These are phyloP conservation scores for Pythium oligandrum DNA, from an alignment of 352 stramenopile genomes.

Conservation along the genomic window DNA sequence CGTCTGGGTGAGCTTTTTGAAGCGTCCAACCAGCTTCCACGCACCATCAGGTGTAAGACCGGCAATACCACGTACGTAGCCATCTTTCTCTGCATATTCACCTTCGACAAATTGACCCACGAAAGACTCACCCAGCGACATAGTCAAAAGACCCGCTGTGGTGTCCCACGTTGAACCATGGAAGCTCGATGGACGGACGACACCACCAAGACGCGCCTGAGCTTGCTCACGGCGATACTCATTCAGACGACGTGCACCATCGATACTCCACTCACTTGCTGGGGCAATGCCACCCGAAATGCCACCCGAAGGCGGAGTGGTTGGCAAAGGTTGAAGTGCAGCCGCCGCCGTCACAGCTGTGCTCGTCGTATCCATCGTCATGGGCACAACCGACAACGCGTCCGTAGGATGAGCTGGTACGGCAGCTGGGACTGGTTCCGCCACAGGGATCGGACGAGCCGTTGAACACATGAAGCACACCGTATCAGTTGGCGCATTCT, in stretches of 20 bases:
- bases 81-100: constrained; percentile 67
- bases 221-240: too few species aligned
- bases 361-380: too few species aligned
- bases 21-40: constrained; percentile 68
- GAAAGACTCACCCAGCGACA: constrained; percentile 37
- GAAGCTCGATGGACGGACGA: background rate
- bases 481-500: constrained; percentile 50
- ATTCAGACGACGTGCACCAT: too few species aligned
- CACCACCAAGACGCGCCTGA: too few species aligned
- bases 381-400: too few species aligned
- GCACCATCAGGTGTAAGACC: constrained; percentile 35
- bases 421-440: constrained; percentile 16
- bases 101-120: constrained; percentile 69
- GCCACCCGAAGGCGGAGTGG: too few species aligned
- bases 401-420: too few species aligned
- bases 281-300: too few species aligned
- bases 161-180: constrained; percentile 71
- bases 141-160: constrained; percentile 49
- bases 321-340: too few species aligned
- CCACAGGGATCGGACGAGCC: constrained; percentile 32
- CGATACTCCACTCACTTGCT: too few species aligned
- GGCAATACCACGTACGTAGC: constrained; percentile 53
- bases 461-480: constrained; percentile 76
- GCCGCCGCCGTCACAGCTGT: too few species aligned
- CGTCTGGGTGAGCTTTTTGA: constrained; percentile 62